Evolutionary conservation across 2,329 filamentous ascomycete species (phyloP), one percentile per base, ranked within the genome.

Genomic region (Venturia carpophila): DNA sequence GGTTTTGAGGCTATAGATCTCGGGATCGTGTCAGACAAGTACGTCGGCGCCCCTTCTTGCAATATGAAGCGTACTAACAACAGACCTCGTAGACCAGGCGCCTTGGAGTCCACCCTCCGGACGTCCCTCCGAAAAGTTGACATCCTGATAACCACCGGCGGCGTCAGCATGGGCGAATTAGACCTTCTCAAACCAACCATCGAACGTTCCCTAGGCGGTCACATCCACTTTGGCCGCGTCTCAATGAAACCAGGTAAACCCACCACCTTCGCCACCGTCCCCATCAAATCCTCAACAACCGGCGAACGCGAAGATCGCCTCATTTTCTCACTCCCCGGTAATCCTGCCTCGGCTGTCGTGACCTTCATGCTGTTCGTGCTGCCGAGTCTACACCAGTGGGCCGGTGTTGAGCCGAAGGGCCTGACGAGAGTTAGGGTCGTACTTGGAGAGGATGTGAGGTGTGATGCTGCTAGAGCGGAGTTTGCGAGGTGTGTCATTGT

Each of bases 211-310:
- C 84, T 99, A 0, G 91, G 92, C 65, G 94, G 94, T 9, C 94
- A 88, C 0, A 96, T 99, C 69, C 94, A 97, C 76, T 99, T 99
- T 71, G 94, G 94, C 30, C 88, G 94, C 3, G 94, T 99, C 2
- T 85, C 88, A 64, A 97, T 99, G 94, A 99, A 99, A 79, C 94
- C 94, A 0, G 94, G 94, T 5, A 99, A 97, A 76, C 94, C 94
- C 1, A 97, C 92, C 0, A 99, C 94, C 0, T 99, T 99, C 75
- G 94, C 94, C 2, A 97, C 91, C 0, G 83, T 97, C 0, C 87
- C 90, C 0, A 79, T 83, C 72, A 87, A 87, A 65, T 72, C 74
- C 60, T 58, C 37, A 11, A 70, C 70, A 17, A 67, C 70, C 17
- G 84, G 86, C 24, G 79, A 83, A 49, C 82, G 86, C 58, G 75